phyloP scores from a whole-genome alignment of 257 asterid species.

The Gardenia jasminoides region DNA sequence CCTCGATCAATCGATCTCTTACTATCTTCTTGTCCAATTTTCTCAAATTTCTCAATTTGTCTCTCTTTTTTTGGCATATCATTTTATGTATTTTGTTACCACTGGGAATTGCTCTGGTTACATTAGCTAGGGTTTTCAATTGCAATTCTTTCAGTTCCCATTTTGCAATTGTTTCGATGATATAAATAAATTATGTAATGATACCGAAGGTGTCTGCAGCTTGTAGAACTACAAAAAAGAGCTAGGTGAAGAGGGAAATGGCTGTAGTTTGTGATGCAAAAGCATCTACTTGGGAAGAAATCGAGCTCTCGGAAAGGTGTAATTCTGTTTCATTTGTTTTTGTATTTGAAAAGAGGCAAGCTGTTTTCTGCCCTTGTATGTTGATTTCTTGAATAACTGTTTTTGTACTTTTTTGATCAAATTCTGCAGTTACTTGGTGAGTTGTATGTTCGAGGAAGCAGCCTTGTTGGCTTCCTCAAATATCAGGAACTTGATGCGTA shows the following conservation, averaged over 20 bases:
- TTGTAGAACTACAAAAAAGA: too few relatives aligned
- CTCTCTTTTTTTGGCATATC: too few relatives aligned
- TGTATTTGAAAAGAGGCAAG: background rate
- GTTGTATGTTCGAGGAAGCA: slow-evolving; percentile 77
- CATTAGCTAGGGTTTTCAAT: too few relatives aligned
- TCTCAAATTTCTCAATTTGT: too few relatives aligned
- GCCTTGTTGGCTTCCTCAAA: slow-evolving; percentile 48
- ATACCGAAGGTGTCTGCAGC: too few relatives aligned
- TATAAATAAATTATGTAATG: too few relatives aligned
- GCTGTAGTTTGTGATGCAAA: background rate
- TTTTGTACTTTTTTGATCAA: background rate
- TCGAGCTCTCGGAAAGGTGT: slow-evolving; percentile 25
- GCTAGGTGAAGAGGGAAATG: slow-evolving; percentile 4
- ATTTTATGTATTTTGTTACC: too few relatives aligned
- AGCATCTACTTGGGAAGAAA: slow-evolving; percentile 5
- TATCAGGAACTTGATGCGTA: slow-evolving; percentile 38
- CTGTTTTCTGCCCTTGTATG: background rate
- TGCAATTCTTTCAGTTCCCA: too few relatives aligned
- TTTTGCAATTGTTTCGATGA: too few relatives aligned
- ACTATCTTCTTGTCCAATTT: too few relatives aligned
- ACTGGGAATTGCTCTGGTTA: too few relatives aligned
- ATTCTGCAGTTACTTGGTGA: slow-evolving; percentile 62
- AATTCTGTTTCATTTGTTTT: background rate
- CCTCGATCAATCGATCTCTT: too few relatives aligned
- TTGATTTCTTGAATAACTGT: background rate